A percentile compares a stretch with the other conserved stretches of the same genome.
These are phyloP conservation scores for Cutaneotrichosporon sp. DNA, from an alignment of 1,284 basidiomycete species.

Conservation along the genomic window DNA sequence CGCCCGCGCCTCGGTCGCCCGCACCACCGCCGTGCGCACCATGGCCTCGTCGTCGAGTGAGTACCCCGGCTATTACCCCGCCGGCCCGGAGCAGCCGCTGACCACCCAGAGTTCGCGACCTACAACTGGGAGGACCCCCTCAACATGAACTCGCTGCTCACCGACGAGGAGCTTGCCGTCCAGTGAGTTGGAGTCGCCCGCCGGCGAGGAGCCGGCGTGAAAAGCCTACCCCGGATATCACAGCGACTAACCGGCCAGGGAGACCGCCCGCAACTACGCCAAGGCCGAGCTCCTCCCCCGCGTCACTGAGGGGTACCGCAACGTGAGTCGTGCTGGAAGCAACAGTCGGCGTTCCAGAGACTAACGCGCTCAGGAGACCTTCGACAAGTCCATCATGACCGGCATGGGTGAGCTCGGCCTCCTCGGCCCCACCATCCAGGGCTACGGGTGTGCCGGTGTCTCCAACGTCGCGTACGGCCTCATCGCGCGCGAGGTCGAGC, in stretches of 20 bases:
- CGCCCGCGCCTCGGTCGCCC: constrained; percentile 11
- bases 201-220: not conserved
- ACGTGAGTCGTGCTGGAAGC: constrained; percentile 61
- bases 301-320: constrained; percentile 82
- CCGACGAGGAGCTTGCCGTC: constrained; percentile 87
- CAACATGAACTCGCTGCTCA: constrained; percentile 71
- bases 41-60: constrained; percentile 25
- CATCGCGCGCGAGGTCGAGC: constrained; percentile 88
- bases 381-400: constrained; percentile 73
- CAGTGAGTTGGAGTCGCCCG: constrained; percentile 55
- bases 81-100: not conserved
- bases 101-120: constrained; percentile 55
- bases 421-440: constrained; percentile 86
- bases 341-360: not conserved
- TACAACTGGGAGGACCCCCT: constrained; percentile 82
- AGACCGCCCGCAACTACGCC: constrained; percentile 81
- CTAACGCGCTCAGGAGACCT: constrained; percentile 60
- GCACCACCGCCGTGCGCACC: constrained; percentile 16
- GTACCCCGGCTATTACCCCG: not conserved
- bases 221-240: not conserved
- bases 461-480: constrained; percentile 90
- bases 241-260: constrained; percentile 56
- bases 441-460: constrained; percentile 93
- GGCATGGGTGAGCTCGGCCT: constrained; percentile 94
- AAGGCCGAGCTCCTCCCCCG: constrained; percentile 81